phyloP scores from a whole-genome alignment of 139 green algal genomes.

The Microglena sp. region DNA sequence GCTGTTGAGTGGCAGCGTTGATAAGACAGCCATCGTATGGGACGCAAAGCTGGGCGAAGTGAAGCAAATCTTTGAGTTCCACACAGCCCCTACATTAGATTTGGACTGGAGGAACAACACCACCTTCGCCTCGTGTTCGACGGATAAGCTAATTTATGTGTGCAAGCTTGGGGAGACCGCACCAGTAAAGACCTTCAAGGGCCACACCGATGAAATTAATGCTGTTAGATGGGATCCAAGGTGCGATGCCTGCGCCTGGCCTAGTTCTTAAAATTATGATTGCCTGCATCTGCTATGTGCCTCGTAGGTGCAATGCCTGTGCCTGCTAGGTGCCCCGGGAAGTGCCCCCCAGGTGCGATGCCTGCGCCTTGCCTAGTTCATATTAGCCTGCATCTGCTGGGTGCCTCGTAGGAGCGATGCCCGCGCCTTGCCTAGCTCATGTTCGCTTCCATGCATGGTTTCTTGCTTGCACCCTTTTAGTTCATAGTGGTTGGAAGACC shows the following conservation, averaged over 20 bases:
- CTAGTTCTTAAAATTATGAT: neutral
- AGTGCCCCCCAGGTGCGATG: too few relatives aligned
- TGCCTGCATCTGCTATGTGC: neutral
- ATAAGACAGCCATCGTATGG: constrained; percentile 74
- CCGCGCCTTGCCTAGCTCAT: too few relatives aligned
- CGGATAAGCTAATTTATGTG: constrained; percentile 77
- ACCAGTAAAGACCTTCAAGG: constrained; percentile 62
- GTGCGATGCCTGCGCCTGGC: neutral
- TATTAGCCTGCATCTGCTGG: too few relatives aligned
- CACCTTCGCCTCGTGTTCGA: constrained; percentile 82
- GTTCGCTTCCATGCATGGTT: too few relatives aligned
- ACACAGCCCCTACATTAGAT: constrained; percentile 75
- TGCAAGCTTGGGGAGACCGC: constrained; percentile 62
- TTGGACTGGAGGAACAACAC: constrained; percentile 86
- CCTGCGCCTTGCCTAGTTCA: too few relatives aligned
- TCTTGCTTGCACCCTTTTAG: too few relatives aligned
- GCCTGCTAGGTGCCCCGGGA: too few relatives aligned
- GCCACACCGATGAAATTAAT: constrained; percentile 87
- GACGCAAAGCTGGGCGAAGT: constrained; percentile 58
- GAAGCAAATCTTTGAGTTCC: constrained; percentile 68
- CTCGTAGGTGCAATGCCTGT: constrained; percentile 66
- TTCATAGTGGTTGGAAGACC: too few relatives aligned
- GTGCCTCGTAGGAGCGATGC: too few relatives aligned
- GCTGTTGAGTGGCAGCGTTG: constrained; percentile 77
- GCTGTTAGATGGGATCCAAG: constrained; percentile 52